These are phyloP conservation scores for Aspergillus bertholletiae DNA, from an alignment of 495 filamentous ascomycete genomes.

Conservation along the genomic window DNA sequence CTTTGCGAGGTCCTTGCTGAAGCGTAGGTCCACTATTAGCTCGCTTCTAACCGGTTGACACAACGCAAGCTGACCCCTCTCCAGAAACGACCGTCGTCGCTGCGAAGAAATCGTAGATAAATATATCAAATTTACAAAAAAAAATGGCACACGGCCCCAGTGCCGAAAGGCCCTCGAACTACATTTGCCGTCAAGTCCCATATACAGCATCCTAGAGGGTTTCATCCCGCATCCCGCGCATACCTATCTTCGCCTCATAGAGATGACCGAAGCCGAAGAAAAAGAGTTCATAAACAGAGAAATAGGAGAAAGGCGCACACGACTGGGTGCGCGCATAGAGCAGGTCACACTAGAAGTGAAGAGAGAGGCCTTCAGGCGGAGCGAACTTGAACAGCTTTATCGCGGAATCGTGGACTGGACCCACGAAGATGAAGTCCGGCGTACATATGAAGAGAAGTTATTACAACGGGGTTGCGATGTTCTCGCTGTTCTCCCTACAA, in stretches of 20 bases:
- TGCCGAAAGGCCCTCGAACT: conserved; percentile 69
- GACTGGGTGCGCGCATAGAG: conserved; percentile 76
- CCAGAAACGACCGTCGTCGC: conserved; percentile 59
- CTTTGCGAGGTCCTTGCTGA: conserved; percentile 73
- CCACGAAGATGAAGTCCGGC: conserved; percentile 77
- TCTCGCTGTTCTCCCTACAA: conserved; percentile 59
- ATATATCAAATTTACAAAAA: conserved; percentile 64
- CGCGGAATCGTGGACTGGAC: conserved; percentile 83
- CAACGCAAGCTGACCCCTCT: conserved; percentile 11
- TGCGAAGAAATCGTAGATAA: conserved; percentile 83
- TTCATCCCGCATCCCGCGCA: conserved; percentile 73
- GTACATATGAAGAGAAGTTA: conserved; percentile 86
- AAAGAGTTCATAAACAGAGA: conserved; percentile 87
- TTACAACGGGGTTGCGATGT: conserved; percentile 76
- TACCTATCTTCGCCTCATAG: conserved; percentile 80
- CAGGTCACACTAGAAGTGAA: conserved; percentile 87
- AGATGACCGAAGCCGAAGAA: conserved; percentile 82
- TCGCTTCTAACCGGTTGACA: not conserved
- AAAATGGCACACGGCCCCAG: conserved; percentile 67
- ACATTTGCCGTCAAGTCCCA: conserved; percentile 68
- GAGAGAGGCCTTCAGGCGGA: conserved; percentile 70
- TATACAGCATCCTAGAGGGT: conserved; percentile 84
- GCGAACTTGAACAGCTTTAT: conserved; percentile 71
- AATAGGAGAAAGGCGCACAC: conserved; percentile 83
- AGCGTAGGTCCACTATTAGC: conserved; percentile 43